Evolutionary conservation across 352 stramenopile species (phyloP), one percentile per base, ranked within the genome.

Genomic region (Pythium dissimile): DNA sequence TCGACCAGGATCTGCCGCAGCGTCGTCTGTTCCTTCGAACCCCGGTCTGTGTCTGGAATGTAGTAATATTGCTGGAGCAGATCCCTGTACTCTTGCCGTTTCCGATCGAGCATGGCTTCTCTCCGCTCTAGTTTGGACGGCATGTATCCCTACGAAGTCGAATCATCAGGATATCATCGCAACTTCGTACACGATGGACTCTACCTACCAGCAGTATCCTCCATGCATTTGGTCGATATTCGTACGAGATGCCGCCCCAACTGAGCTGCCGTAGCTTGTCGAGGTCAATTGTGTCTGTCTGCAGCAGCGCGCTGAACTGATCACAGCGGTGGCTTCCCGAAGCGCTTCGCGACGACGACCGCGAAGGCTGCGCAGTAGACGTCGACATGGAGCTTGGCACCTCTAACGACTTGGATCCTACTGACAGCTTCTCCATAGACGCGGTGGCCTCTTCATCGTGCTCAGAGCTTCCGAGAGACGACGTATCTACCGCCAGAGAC

Each of bases 1-100:
- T 99, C 98, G n/a, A 99, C 97, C 34, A 99, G 72, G 21, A 99
- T 99, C 67, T 95, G 86, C 5, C 87, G 80, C 55, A 99, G 73
- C 15, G 95, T 98, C 35, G 95, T 95, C 69, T 99, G 95, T 72
- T 99, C 97, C 49, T 97, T 92, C 30, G 89, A 72, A 2, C 90
- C 97, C 23, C 96, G 85, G 46, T 97, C 86, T 43, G 93, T 92
- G 64, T 98, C 95, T 9, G 94, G 88, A 57, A 99, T 98, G 68
- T 98, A 96, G 75, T 98, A 99, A 80, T 99, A 98, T 65, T 97
- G 93, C 32, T 88, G 75, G 42, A 98, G 64, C 28, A 97, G 80
- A 45, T 99, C 95, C 30, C 83, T 73, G 67, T 99, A 99, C 72
- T 99, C 97, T 52, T 89, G 69, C 11, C 97, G 84, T 71, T 99